phyloP scores from a whole-genome alignment of 1,284 basidiomycete genomes.

The Puccinia polysora region DNA sequence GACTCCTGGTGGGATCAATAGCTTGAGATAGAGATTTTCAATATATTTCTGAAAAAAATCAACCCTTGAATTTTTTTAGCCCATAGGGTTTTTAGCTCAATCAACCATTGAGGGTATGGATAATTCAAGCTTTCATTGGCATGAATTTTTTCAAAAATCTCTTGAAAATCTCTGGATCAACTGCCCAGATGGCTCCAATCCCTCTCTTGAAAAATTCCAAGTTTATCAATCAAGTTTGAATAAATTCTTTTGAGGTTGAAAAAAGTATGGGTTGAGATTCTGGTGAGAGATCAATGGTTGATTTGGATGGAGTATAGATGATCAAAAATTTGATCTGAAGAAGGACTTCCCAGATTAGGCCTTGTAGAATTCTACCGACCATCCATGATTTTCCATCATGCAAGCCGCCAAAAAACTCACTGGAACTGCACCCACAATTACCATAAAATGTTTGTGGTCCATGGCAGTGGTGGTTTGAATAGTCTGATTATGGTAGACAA shows the following conservation, averaged over 20 bases:
- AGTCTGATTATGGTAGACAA: too few species aligned
- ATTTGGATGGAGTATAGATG: neutral
- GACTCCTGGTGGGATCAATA: constrained; percentile 67
- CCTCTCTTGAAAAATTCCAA: constrained; percentile 90
- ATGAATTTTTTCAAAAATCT: constrained; percentile 74
- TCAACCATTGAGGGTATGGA: constrained; percentile 69
- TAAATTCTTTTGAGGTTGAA: constrained; percentile 5
- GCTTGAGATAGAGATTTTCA: too few species aligned
- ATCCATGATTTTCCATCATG: constrained; percentile 77
- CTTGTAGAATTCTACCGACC: constrained; percentile 85
- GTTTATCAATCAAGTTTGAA: too few species aligned
- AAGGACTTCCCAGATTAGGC: constrained; percentile 64
- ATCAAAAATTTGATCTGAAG: neutral
- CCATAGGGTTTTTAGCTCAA: constrained; percentile 7
- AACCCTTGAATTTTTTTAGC: too few species aligned
- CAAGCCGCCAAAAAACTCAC: constrained; percentile 89
- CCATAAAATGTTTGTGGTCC: constrained; percentile 48
- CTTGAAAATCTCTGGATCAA: constrained; percentile 69
- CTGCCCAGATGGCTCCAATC: constrained; percentile 73
- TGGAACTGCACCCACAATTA: constrained; percentile 75
- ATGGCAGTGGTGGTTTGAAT: too few species aligned
- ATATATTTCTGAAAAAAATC: too few species aligned
- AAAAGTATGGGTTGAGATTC: constrained; percentile 42
- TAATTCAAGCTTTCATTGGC: constrained; percentile 93
- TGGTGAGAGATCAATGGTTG: too few species aligned